Base-by-base conservation (phyloP, 495 filamentous ascomycete genomes). In the Aspergillus asperescens region DNA sequence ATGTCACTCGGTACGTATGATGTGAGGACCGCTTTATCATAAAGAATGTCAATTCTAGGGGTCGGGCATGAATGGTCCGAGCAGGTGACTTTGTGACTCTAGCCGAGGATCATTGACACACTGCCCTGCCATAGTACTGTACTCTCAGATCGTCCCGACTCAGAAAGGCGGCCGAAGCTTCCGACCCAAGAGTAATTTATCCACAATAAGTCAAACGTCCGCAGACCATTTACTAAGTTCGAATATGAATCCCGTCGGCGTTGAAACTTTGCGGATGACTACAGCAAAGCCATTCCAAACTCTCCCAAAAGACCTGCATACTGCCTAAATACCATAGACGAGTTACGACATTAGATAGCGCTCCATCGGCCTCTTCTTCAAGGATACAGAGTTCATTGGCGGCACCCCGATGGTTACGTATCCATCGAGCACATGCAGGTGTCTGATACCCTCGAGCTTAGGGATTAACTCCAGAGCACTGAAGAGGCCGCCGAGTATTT, bases 71-170 rank as follows among this genome's bases (percentile, higher is more conserved):
- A 3, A 37, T 18, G 34, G 34, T 6, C 34, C 34, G 34, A 37
- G 34, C 13, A 37, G 34, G 34, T n/a, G n/a, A n/a, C 13, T 15
- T 7, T 31, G 29, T 31, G 29, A 31, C 9, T 31, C 7, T 35
- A 12, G 32, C 13, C 2, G n/a, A 16, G 4, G 16, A 3, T n/a
- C 13, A 35, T 35, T 15, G 6, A 29, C 27, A 19, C 25, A 3
- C 16, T 16, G 2, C 20, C 27, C 18, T 31, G 18, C 28, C 20
- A n/a, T 19, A 35, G 20, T 9, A 8, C 10, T 12, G n/a, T 13
- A 18, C 19, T 47, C 16, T 47, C 44, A 29, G 44, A n/a, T 47
- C 44, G 29, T 35, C 29, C 44, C 44, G 44, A 35, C 44, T 35
- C 18, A 35, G 19, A 34, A 18, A 12, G 12, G 23, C 19, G 5